These are phyloP conservation scores for Rhodotorula sp. DNA, from an alignment of 1,284 basidiomycete species.

Conservation along the genomic window DNA sequence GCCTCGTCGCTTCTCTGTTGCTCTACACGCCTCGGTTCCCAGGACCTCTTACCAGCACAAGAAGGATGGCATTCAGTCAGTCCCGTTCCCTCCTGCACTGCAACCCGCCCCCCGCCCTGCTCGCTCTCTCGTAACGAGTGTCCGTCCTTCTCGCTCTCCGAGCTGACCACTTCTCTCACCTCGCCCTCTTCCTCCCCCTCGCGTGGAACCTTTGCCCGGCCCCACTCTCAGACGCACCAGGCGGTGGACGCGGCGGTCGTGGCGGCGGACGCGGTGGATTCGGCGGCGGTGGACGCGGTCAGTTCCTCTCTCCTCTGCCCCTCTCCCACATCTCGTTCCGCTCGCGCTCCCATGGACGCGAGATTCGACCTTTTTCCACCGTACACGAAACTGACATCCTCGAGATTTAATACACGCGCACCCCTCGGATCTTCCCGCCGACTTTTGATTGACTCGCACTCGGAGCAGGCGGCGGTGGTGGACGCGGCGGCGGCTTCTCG, in stretches of 20 bases:
- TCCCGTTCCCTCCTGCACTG: neutral
- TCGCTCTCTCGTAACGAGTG: neutral
- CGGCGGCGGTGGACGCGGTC: constrained; percentile 23
- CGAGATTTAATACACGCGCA: no score
- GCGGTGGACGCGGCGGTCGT: constrained; percentile 41
- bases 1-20: neutral
- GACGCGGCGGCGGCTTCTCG: neutral
- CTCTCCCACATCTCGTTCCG: neutral
- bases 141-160: neutral
- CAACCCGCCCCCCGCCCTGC: neutral
- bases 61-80: constrained; percentile 22
- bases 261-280: constrained; percentile 40
- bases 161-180: neutral
- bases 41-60: neutral
- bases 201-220: neutral
- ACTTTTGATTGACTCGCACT: no score
- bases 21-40: neutral
- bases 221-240: constrained; percentile 20
- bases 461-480: neutral
- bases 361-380: no score
- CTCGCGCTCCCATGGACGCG: neutral
- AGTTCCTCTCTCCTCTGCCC: neutral
- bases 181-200: neutral
- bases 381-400: no score
- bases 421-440: no score